These are phyloP conservation scores for Monascus ruber DNA, from an alignment of 2,329 filamentous ascomycete genomes.

Conservation along the genomic window DNA sequence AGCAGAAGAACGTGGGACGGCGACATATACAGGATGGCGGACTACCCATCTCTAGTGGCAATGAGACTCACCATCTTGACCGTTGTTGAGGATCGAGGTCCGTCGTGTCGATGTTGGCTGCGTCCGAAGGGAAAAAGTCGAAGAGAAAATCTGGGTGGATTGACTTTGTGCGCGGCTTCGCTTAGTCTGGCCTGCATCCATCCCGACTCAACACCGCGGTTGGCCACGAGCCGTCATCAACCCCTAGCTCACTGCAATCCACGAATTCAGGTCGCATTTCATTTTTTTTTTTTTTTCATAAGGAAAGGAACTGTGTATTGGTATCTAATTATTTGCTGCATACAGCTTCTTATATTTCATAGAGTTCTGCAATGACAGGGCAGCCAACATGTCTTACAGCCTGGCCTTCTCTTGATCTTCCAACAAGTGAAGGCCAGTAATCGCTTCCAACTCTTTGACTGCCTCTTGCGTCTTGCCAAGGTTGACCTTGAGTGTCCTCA, in stretches of 20 bases:
- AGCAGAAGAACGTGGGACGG: constrained; percentile 5
- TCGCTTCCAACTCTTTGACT: constrained; percentile 65
- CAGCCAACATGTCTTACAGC: constrained; percentile 12
- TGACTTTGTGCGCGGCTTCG: constrained; percentile 33
- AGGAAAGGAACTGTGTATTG: too few species aligned
- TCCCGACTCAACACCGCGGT: constrained; percentile 24
- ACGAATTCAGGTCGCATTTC: background rate
- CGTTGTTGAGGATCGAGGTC: constrained; percentile 23
- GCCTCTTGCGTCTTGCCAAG: constrained; percentile 69
- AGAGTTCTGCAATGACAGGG: constrained; percentile 3
- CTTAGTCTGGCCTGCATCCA: constrained; percentile 30
- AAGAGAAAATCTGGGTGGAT: constrained; percentile 19
- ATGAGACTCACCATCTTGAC: constrained; percentile 35
- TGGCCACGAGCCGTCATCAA: constrained; percentile 24
- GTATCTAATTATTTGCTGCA: background rate
- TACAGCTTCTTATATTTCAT: background rate
- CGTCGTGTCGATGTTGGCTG: constrained; percentile 25
- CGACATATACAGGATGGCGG: constrained; percentile 6
- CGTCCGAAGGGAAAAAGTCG: constrained; percentile 13
- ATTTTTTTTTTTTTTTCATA: too few species aligned
- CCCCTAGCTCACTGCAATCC: background rate
- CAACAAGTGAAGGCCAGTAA: constrained; percentile 52
- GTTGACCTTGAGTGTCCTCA: constrained; percentile 74
- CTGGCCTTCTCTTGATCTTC: constrained; percentile 26
- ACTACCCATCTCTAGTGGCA: constrained; percentile 16